Evolutionary conservation across 1,284 basidiomycete genomes (phyloP).

Genomic region (Clitocybe nebularis): DNA sequence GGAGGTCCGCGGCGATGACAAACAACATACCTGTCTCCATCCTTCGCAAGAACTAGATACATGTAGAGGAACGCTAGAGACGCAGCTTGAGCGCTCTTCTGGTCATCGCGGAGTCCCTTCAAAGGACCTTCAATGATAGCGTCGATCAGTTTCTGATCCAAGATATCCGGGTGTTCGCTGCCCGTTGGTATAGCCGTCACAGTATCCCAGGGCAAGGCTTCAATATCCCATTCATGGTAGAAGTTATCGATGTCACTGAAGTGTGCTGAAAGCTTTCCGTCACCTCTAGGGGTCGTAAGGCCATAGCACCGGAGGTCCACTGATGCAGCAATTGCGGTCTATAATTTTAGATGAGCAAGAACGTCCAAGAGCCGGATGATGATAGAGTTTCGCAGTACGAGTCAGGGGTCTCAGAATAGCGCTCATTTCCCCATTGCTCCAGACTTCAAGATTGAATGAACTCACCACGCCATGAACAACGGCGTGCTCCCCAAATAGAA

Average conservation of each 20-base stretch:
- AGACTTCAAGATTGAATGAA: slow-evolving; percentile 18
- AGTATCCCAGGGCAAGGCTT: slow-evolving; percentile 83
- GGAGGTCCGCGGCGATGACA: slow-evolving; percentile 14
- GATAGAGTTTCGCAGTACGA: slow-evolving; percentile 6
- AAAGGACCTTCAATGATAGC: slow-evolving; percentile 59
- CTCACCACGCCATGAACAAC: slow-evolving; percentile 96
- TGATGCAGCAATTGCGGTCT: slow-evolving; percentile 94
- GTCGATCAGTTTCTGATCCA: slow-evolving; percentile 70
- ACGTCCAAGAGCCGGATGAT: slow-evolving; percentile 5
- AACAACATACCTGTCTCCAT: slow-evolving; percentile 49
- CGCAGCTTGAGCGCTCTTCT: slow-evolving; percentile 60
- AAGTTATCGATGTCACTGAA: slow-evolving; percentile 81
- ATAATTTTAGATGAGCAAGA: slow-evolving; percentile 6
- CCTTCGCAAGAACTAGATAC: slow-evolving; percentile 77
- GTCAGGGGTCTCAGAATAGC: slow-evolving; percentile 4
- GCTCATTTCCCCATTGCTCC: slow-evolving; percentile 1
- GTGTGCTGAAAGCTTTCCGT: slow-evolving; percentile 74
- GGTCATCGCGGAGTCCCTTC: slow-evolving; percentile 36
- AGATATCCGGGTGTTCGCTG: slow-evolving; percentile 56
- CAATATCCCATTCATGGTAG: slow-evolving; percentile 78
- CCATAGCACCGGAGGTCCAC: slow-evolving; percentile 96
- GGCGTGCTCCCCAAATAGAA: slow-evolving; percentile 98
- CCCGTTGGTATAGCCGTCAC: slow-evolving; percentile 52
- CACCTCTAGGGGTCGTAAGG: slow-evolving; percentile 70
- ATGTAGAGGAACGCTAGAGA: slow-evolving; percentile 89